Evolutionary conservation across 768 basidiomycete species (phyloP).

Genomic region (Lactarius akahatsu): DNA sequence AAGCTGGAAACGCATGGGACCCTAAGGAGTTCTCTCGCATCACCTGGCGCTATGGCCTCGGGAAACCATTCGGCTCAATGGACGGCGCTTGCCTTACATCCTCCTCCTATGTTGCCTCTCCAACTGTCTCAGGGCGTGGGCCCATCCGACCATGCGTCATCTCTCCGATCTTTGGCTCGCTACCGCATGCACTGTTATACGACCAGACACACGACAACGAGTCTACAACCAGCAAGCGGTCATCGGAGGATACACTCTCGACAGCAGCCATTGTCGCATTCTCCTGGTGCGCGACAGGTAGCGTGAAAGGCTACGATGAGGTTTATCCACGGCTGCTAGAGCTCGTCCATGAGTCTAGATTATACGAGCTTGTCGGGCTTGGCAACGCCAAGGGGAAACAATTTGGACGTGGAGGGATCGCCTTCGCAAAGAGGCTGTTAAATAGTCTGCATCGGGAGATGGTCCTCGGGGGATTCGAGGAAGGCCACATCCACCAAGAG

Average conservation of each 20-base stretch:
- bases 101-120: conserved; percentile 58
- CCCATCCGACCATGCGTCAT: conserved; percentile 71
- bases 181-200: conserved; percentile 91
- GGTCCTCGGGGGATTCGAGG: conserved; percentile 80
- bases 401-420: conserved; percentile 36
- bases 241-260: conserved; percentile 92
- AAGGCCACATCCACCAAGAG: conserved; percentile 97
- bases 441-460: conserved; percentile 92
- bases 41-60: conserved; percentile 86
- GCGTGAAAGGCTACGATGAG: conserved; percentile 97
- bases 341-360: conserved; percentile 79
- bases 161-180: conserved; percentile 78
- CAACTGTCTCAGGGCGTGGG: conserved; percentile 81
- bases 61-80: conserved; percentile 97
- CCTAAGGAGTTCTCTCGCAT: conserved; percentile 89
- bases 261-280: conserved; percentile 93
- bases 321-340: conserved; percentile 93
- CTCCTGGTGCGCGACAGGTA: conserved; percentile 83
- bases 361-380: conserved; percentile 68
- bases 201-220: conserved; percentile 99
- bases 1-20: conserved; percentile 89
- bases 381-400: conserved; percentile 29
- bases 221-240: conserved; percentile 83
- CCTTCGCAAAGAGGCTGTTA: conserved; percentile 57
- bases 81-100: conserved; percentile 81